Percentiles rank a stretch among this genome's conserved stretches.
Conservation (phyloP, 495 filamentous ascomycete genomes). For the Aspergillus steynii region DNA sequence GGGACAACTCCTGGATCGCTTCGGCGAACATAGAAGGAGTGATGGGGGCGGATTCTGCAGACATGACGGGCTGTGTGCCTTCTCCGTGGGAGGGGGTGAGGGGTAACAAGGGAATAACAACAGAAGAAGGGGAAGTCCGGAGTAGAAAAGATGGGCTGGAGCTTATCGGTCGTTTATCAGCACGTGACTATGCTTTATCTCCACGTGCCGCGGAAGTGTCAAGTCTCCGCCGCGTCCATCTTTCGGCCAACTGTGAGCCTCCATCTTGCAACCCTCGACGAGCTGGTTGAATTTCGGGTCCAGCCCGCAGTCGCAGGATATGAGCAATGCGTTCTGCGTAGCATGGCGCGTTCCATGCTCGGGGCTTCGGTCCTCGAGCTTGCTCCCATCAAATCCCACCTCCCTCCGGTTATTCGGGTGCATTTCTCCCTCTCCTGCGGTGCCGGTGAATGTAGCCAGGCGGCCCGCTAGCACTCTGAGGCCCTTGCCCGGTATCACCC, state of each 20-base stretch:
- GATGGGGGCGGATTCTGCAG: constrained; percentile 38
- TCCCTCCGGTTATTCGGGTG: constrained; percentile 22
- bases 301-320: constrained; percentile 34
- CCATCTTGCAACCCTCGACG: neutral
- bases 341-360: constrained; percentile 49
- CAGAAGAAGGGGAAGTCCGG: too few species aligned
- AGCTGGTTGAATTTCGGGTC: constrained; percentile 7
- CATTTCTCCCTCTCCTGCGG: constrained; percentile 21
- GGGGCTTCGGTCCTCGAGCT: constrained; percentile 35
- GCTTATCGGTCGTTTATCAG: constrained; percentile 13
- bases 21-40: constrained; percentile 51
- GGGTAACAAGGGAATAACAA: too few species aligned
- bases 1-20: constrained; percentile 71
- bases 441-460: constrained; percentile 19
- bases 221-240: neutral
- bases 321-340: constrained; percentile 49
- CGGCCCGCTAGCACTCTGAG: constrained; percentile 19
- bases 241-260: neutral
- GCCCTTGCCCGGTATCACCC: neutral
- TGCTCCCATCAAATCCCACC: constrained; percentile 22
- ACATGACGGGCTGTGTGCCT: constrained; percentile 29
- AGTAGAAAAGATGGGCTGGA: too few species aligned
- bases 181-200: constrained; percentile 15
- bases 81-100: neutral
- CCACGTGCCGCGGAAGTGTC: neutral